These are phyloP conservation scores for Botrytis hyacinthi DNA, from an alignment of 2,329 filamentous ascomycete species.

Conservation along the genomic window DNA sequence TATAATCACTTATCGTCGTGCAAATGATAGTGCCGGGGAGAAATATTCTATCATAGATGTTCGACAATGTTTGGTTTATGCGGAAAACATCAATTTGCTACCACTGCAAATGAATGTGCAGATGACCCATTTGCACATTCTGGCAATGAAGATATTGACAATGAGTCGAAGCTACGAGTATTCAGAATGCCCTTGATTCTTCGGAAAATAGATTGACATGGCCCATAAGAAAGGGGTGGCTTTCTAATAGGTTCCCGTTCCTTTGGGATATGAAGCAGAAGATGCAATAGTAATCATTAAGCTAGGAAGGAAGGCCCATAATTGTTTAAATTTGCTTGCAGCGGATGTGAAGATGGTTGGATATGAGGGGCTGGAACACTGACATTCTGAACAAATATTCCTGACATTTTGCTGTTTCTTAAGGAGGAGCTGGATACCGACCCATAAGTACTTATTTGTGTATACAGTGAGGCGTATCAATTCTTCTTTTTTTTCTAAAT, in stretches of 20 bases:
- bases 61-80: not conserved
- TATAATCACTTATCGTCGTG: not conserved
- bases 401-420: constrained; percentile 41
- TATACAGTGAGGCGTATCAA: not conserved
- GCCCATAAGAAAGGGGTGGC: not conserved
- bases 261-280: constrained; percentile 48
- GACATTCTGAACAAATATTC: constrained; percentile 45
- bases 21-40: not conserved
- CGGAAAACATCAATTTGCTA: not conserved
- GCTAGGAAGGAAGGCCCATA: constrained; percentile 40
- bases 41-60: not conserved
- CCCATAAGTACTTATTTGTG: not conserved
- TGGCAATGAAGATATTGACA: constrained; percentile 16
- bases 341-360: constrained; percentile 40
- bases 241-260: constrained; percentile 41
- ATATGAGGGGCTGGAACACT: constrained; percentile 47
- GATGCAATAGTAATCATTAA: constrained; percentile 45
- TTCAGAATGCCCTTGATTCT: constrained; percentile 21
- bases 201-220: constrained; percentile 28
- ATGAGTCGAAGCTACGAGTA: not conserved
- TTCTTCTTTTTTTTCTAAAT: too few species aligned
- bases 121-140: constrained; percentile 21
- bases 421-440: constrained; percentile 20
- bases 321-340: constrained; percentile 40
- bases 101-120: not conserved